Percentiles rank a stretch among this genome's conserved stretches.
Conservation (phyloP, 2,329 filamentous ascomycete genomes). For the Metarhizium guizhouense region DNA sequence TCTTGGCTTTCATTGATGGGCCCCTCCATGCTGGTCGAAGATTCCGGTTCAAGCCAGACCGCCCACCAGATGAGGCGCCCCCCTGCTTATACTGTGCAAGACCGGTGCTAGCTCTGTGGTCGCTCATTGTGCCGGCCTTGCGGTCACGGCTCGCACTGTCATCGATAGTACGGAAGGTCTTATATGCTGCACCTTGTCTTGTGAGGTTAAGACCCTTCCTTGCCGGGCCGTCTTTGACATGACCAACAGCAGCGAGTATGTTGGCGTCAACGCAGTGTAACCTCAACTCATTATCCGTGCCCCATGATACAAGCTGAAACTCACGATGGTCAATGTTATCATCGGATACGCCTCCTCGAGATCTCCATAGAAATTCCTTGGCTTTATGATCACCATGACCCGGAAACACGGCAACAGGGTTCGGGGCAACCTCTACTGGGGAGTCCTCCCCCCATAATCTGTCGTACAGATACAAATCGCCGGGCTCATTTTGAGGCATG, state of each 20-base stretch:
- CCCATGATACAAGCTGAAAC: conserved; percentile 91
- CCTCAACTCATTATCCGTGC: conserved; percentile 72
- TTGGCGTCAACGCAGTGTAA: conserved; percentile 64
- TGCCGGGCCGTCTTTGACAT: conserved; percentile 58
- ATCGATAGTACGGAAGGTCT: conserved; percentile 70
- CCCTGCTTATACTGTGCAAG: conserved; percentile 33
- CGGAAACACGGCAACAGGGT: conserved; percentile 48
- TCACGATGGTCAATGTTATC: conserved; percentile 74
- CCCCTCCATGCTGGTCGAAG: conserved; percentile 39
- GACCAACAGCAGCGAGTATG: conserved; percentile 60
- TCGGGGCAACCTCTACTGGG: conserved; percentile 32
- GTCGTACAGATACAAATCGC: conserved; percentile 78
- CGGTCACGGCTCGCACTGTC: conserved; percentile 48
- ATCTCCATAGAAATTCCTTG: conserved; percentile 87
- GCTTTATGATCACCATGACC: conserved; percentile 61
- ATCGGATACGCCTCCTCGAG: conserved; percentile 57
- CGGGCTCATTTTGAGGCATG: conserved; percentile 86
- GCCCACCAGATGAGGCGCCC: conserved; percentile 34
- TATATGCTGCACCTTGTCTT: conserved; percentile 75
- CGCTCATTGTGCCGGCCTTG: conserved; percentile 52
- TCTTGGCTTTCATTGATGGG: conserved; percentile 50
- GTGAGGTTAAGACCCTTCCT: conserved; percentile 62
- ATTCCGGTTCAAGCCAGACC: conserved; percentile 23
- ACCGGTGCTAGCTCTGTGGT: conserved; percentile 39
- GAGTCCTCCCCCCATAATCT: conserved; percentile 39